These are phyloP conservation scores for Teunomyces atbi DNA, from an alignment of 805 yeast genomes.

Conservation along the genomic window DNA sequence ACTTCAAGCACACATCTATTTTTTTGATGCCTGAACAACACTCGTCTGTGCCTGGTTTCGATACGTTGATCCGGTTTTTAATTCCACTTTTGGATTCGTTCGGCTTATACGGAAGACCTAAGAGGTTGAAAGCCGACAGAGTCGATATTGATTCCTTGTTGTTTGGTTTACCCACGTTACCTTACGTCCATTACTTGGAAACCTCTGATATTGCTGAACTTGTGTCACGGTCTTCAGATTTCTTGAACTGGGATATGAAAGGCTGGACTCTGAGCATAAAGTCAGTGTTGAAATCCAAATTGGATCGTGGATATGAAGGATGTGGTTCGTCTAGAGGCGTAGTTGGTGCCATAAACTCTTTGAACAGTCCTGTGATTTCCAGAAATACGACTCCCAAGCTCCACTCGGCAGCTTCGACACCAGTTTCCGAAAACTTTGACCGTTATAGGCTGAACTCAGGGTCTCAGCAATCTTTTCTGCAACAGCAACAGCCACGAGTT, in stretches of 20 bases:
- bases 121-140: conserved; percentile 41
- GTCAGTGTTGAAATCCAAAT: conserved; percentile 29
- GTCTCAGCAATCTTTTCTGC: neutral
- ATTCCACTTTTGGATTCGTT: conserved; percentile 42
- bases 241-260: conserved; percentile 36
- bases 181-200: conserved; percentile 43
- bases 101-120: conserved; percentile 47
- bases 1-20: conserved; percentile 40
- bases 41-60: conserved; percentile 48
- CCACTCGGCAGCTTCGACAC: neutral
- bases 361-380: conserved; percentile 39
- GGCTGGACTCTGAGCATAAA: conserved; percentile 34
- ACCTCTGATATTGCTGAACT: conserved; percentile 27
- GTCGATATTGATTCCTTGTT: conserved; percentile 39
- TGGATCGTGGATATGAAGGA: conserved; percentile 60
- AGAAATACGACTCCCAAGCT: neutral
- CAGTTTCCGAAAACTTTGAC: neutral
- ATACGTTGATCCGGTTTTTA: conserved; percentile 45
- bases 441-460: neutral
- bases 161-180: conserved; percentile 46
- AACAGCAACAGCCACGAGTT: neutral
- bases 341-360: conserved; percentile 56
- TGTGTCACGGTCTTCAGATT: conserved; percentile 15
- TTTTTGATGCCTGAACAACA: conserved; percentile 47
- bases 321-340: conserved; percentile 70